These are phyloP conservation scores for Emergomyces pasteurianus DNA, from an alignment of 2,329 filamentous ascomycete genomes.

Conservation along the genomic window DNA sequence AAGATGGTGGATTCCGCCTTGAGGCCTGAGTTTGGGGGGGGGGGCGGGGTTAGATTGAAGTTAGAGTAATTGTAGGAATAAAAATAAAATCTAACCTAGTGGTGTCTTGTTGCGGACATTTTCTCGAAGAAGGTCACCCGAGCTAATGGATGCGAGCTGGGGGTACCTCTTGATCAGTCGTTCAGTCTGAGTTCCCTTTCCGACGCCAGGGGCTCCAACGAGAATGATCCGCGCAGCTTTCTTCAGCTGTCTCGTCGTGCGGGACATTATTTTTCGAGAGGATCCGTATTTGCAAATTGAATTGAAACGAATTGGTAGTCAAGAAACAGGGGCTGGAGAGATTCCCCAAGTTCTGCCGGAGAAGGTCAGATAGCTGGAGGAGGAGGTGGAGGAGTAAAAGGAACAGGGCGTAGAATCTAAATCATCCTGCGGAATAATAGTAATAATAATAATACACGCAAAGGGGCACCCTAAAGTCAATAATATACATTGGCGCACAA, in stretches of 20 bases:
- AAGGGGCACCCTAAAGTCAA: neutral
- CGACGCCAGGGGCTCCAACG: constrained; percentile 89
- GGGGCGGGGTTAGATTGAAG: constrained; percentile 6
- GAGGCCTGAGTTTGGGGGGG: too few species aligned
- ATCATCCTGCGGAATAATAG: neutral
- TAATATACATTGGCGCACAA: neutral
- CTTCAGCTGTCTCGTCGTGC: constrained; percentile 44
- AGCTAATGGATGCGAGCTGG: constrained; percentile 82
- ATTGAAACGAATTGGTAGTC: neutral
- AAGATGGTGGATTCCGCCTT: constrained; percentile 85
- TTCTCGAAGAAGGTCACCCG: constrained; percentile 78
- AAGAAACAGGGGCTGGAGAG: neutral
- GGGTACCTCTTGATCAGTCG: constrained; percentile 77
- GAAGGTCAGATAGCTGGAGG: neutral
- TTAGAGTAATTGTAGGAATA: neutral
- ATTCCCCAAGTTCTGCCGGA: neutral
- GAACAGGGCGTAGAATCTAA: neutral
- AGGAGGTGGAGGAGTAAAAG: neutral
- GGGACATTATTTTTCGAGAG: constrained; percentile 4
- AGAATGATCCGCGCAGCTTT: constrained; percentile 87
- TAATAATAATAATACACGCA: neutral
- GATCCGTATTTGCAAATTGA: neutral
- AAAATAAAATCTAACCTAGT: constrained; percentile 48
- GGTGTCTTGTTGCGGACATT: constrained; percentile 85
- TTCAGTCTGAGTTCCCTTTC: constrained; percentile 92